phyloP scores from a whole-genome alignment of 352 stramenopile species.

The Phytopythium aichiense region DNA sequence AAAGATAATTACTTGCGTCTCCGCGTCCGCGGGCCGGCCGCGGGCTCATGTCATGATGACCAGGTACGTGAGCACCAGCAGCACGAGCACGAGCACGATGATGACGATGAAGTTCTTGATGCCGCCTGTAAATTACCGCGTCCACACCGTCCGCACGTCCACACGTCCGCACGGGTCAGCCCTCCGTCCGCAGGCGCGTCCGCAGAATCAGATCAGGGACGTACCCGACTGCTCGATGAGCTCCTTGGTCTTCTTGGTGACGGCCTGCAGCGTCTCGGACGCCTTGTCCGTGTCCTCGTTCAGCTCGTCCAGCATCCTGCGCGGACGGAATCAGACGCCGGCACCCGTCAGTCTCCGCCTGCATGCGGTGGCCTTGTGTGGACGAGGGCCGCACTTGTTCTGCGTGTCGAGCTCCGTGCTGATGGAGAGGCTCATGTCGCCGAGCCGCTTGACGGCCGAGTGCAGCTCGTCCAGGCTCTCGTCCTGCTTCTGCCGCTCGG shows the following conservation, averaged over 20 bases:
- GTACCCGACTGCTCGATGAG: constrained; percentile 78
- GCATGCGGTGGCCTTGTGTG: no score
- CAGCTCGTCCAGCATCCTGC: constrained; percentile 80
- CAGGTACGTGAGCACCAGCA: constrained; percentile 84
- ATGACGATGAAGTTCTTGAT: constrained; percentile 88
- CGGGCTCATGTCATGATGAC: constrained; percentile 80
- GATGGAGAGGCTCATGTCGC: constrained; percentile 83
- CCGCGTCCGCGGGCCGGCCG: no score
- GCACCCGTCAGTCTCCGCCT: not conserved
- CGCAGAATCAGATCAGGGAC: not conserved
- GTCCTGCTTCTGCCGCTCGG: constrained; percentile 81
- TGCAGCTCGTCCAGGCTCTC: constrained; percentile 79
- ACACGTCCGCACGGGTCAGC: not conserved
- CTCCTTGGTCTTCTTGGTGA: constrained; percentile 85
- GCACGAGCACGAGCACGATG: constrained; percentile 79
- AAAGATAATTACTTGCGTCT: not conserved
- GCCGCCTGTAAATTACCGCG: constrained; percentile 34
- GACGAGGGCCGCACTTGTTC: constrained; percentile 53
- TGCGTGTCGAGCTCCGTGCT: constrained; percentile 79
- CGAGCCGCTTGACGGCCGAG: constrained; percentile 71
- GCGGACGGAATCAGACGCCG: constrained; percentile 2
- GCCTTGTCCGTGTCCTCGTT: constrained; percentile 82
- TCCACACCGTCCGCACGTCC: not conserved
- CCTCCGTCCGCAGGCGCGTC: not conserved
- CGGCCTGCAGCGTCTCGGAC: constrained; percentile 58